Base-by-base conservation (phyloP, 1,284 basidiomycete genomes). In the Tremellales sp. region DNA sequence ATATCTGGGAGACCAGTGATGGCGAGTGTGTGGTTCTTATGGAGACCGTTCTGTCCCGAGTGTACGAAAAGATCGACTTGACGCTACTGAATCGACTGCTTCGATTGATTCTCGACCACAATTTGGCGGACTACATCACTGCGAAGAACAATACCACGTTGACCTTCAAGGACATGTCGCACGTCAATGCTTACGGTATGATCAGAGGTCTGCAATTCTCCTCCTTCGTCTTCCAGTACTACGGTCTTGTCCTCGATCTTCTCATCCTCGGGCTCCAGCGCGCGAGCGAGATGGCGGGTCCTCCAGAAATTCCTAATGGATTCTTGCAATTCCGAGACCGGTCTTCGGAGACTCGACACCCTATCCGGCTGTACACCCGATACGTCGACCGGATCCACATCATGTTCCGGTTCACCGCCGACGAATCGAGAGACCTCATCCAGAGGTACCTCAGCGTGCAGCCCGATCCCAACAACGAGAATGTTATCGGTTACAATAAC, bases 401-500 rank as follows among this genome's bases (percentile, higher is more conserved):
- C 54, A 81, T 98, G 56, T 97, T 97, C 84, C 83, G 92, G 53
- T 99, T 98, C 78, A 87, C 83, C n/a, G 93, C 94, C 9, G 95
- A 99, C 58, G 95, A 99, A 72, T 86, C 92, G 18, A 81, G 94
- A 45, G 95, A 99, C 68, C 82, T 99, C 51, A 98, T 99, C 58
- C 94, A 98, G 73, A 85, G 95, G 25, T 97, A 94, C 73, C 82
- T 97, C 54, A 91, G 86, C 49, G 93, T 92, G 21, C 93, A 97
- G 68, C 94, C 93, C 10, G 93, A 97, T 74, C 94, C 94, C 9
- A 97, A 93, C 45, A 98, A 98, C 75, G 93, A 94, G 75, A 97
- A 97, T 62, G 86, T 98, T 56, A 94, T 97, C 56, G 94, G 94
- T 2, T 99, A 97, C 76, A 97, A 97, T 77, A 97, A 97, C 77